phyloP scores from a whole-genome alignment of 768 basidiomycete species.

The Mycena olivaceomarginata region DNA sequence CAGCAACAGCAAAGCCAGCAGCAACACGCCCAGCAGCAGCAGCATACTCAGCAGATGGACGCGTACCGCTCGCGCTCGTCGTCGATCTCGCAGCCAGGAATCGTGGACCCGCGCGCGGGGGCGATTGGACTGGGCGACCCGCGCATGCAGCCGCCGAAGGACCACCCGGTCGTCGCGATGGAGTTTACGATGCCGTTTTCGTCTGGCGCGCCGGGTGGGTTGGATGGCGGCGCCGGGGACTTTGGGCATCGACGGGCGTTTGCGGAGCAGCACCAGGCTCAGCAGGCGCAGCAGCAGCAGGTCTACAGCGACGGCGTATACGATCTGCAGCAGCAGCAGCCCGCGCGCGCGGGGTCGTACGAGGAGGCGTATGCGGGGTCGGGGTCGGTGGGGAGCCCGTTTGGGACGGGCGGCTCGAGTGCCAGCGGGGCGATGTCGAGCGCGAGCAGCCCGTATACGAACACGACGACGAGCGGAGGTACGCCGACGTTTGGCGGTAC shows the following conservation, averaged over 20 bases:
- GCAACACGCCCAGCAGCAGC: slow-evolving; percentile 21
- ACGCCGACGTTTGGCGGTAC: slow-evolving; percentile 52
- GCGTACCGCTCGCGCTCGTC: slow-evolving; percentile 53
- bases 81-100: slow-evolving; percentile 43
- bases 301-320: slow-evolving; percentile 44
- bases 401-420: slow-evolving; percentile 46
- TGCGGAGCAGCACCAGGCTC: slow-evolving; percentile 3
- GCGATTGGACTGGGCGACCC: neutral
- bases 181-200: slow-evolving; percentile 12
- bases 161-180: slow-evolving; percentile 21
- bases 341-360: slow-evolving; percentile 46
- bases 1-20: slow-evolving; percentile 18
- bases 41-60: slow-evolving; percentile 17
- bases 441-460: slow-evolving; percentile 56
- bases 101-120: too few relatives aligned
- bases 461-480: slow-evolving; percentile 46
- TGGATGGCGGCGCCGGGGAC: neutral
- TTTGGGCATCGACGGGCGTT: neutral
- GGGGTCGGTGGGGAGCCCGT: slow-evolving; percentile 48
- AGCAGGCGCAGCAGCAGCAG: slow-evolving; percentile 45
- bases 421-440: slow-evolving; percentile 46
- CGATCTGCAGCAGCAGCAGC: slow-evolving; percentile 45
- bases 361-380: slow-evolving; percentile 42
- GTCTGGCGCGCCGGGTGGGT: neutral
- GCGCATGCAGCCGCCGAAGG: slow-evolving; percentile 36